A percentile compares a stretch with the other conserved stretches of the same genome.
Evolutionary conservation across 2,329 filamentous ascomycete genomes (phyloP).

Genomic region (Nothophoma quercina): DNA sequence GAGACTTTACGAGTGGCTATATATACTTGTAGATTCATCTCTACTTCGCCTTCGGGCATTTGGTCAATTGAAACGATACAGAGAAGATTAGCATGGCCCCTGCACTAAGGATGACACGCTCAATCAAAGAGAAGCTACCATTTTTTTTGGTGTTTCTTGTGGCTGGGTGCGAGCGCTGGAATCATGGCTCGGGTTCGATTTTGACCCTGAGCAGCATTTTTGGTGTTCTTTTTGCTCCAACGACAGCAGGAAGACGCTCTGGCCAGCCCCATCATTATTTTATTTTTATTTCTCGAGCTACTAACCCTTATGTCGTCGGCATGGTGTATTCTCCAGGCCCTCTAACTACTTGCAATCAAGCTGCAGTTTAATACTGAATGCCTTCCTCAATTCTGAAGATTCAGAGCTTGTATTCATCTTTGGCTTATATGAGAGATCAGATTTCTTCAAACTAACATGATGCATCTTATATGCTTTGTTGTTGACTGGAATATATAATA

Average conservation of each 20-base stretch:
- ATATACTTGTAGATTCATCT: slow-evolving; percentile 22
- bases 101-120: slow-evolving; percentile 89
- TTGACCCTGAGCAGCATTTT: not conserved
- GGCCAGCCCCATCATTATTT: not conserved
- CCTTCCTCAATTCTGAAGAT: too few species aligned
- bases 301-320: too few species aligned
- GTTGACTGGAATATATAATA: too few species aligned
- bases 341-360: too few species aligned
- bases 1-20: not conserved
- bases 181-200: too few species aligned
- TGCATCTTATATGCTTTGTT: too few species aligned
- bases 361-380: too few species aligned
- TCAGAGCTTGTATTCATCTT: too few species aligned
- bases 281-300: not conserved
- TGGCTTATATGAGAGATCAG: too few species aligned
- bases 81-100: slow-evolving; percentile 60
- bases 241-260: not conserved
- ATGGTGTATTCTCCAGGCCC: too few species aligned
- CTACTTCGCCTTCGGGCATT: slow-evolving; percentile 5
- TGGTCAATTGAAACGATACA: slow-evolving; percentile 45
- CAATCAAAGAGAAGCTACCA: slow-evolving; percentile 48
- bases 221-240: not conserved
- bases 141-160: slow-evolving; percentile 31
- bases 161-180: too few species aligned
- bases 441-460: too few species aligned